phyloP scores from a whole-genome alignment of 1,139 yeast species.

The Kodamaea fungicola region DNA sequence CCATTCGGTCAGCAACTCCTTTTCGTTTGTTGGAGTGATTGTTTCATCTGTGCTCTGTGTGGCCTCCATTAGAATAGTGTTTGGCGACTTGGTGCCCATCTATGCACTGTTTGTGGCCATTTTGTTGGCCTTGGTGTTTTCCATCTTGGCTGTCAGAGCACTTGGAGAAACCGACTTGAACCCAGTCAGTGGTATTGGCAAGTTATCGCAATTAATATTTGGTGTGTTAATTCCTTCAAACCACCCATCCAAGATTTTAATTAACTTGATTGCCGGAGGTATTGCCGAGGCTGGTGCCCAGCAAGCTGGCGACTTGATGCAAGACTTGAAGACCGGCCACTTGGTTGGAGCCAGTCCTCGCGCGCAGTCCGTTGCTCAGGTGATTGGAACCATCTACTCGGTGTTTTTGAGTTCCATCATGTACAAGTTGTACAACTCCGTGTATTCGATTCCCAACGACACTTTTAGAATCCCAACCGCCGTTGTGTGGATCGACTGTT shows the following conservation, averaged over 20 bases:
- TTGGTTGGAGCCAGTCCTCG: constrained; percentile 86
- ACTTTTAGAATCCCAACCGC: constrained; percentile 91
- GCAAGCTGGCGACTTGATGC: constrained; percentile 98
- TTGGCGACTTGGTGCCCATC: constrained; percentile 68
- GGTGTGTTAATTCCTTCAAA: constrained; percentile 74
- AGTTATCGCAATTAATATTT: constrained; percentile 82
- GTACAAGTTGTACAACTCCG: constrained; percentile 75
- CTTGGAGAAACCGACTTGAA: constrained; percentile 94
- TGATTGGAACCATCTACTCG: constrained; percentile 84
- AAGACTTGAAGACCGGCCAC: constrained; percentile 93
- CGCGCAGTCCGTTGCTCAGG: constrained; percentile 88
- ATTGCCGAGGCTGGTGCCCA: constrained; percentile 99
- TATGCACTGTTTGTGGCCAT: constrained; percentile 70
- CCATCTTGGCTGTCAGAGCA: constrained; percentile 87
- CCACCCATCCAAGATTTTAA: constrained; percentile 77
- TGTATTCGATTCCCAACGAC: constrained; percentile 80
- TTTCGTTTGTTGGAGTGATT: constrained; percentile 59
- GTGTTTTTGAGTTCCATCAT: constrained; percentile 74
- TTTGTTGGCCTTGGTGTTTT: constrained; percentile 68
- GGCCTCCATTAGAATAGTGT: constrained; percentile 58
- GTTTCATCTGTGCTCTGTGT: constrained; percentile 67
- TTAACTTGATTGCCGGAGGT: constrained; percentile 92
- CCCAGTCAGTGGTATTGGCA: constrained; percentile 96
- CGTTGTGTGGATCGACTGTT: constrained; percentile 93
- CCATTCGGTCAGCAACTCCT: constrained; percentile 48